Conservation (phyloP, 768 basidiomycete genomes). For the Podaxis sp. region DNA sequence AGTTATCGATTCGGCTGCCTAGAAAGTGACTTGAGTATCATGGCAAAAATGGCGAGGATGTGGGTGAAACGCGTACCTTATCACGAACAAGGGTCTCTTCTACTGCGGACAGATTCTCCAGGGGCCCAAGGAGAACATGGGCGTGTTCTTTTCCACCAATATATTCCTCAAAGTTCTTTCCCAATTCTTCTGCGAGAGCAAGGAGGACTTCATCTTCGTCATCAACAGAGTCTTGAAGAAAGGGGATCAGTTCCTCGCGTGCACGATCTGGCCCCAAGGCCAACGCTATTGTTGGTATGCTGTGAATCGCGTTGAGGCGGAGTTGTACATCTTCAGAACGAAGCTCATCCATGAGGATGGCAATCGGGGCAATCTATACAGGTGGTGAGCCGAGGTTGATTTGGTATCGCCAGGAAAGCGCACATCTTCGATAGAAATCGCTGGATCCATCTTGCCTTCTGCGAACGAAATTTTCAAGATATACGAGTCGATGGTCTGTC, state of each 20-base stretch:
- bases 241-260: slow-evolving; percentile 92
- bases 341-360: slow-evolving; percentile 96
- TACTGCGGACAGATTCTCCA: slow-evolving; percentile 94
- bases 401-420: slow-evolving; percentile 28
- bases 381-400: slow-evolving; percentile 22
- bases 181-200: slow-evolving; percentile 93
- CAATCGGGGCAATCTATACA: slow-evolving; percentile 85
- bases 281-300: slow-evolving; percentile 96
- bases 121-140: slow-evolving; percentile 83
- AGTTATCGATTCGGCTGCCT: slow-evolving; percentile 97
- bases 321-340: slow-evolving; percentile 97
- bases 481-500: background rate
- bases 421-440: slow-evolving; percentile 70
- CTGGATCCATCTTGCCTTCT: slow-evolving; percentile 54
- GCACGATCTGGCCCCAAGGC: slow-evolving; percentile 95
- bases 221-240: slow-evolving; percentile 98
- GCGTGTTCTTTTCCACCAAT: slow-evolving; percentile 88
- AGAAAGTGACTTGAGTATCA: slow-evolving; percentile 15
- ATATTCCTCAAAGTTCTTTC: slow-evolving; percentile 90
- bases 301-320: slow-evolving; percentile 94
- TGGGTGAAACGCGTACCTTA: slow-evolving; percentile 60
- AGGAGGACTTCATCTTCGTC: slow-evolving; percentile 98
- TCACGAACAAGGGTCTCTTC: slow-evolving; percentile 98
- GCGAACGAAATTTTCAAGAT: slow-evolving; percentile 21
- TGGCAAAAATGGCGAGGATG: slow-evolving; percentile 13